Evolutionary conservation across 148 eudicot genomes (phyloP).

Genomic region (Diospyros lotus): DNA sequence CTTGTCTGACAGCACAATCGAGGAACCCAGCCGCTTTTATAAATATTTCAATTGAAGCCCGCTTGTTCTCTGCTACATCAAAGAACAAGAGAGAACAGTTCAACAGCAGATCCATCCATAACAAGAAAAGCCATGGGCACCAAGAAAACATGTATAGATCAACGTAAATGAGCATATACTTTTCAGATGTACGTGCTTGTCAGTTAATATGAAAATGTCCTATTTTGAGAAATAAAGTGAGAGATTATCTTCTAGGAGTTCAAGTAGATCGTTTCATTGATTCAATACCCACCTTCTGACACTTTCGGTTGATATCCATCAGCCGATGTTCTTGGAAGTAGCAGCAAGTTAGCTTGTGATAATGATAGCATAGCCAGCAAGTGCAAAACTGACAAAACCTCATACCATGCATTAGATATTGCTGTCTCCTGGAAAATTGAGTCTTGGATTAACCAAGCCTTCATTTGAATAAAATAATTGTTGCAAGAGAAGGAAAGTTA

Average conservation of each 20-base stretch:
- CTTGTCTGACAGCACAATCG: constrained; percentile 91
- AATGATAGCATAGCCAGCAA: constrained; percentile 80
- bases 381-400: constrained; percentile 89
- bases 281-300: constrained; percentile 67
- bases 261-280: not conserved
- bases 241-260: not conserved
- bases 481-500: not conserved
- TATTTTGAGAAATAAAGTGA: not conserved
- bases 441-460: constrained; percentile 8
- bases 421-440: constrained; percentile 63
- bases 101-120: constrained; percentile 9
- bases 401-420: constrained; percentile 94
- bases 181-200: not conserved
- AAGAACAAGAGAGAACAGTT: not conserved
- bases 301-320: constrained; percentile 94
- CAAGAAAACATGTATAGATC: not conserved
- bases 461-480: not conserved
- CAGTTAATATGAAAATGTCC: not conserved
- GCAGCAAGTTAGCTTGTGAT: constrained; percentile 87
- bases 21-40: constrained; percentile 97
- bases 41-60: constrained; percentile 82
- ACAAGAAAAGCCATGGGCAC: not conserved
- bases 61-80: constrained; percentile 65
- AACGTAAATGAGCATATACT: not conserved
- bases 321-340: constrained; percentile 83